Evolutionary conservation across 768 basidiomycete species (phyloP), one percentile per base, ranked within the genome.

Genomic region (Tricholoma sp.): DNA sequence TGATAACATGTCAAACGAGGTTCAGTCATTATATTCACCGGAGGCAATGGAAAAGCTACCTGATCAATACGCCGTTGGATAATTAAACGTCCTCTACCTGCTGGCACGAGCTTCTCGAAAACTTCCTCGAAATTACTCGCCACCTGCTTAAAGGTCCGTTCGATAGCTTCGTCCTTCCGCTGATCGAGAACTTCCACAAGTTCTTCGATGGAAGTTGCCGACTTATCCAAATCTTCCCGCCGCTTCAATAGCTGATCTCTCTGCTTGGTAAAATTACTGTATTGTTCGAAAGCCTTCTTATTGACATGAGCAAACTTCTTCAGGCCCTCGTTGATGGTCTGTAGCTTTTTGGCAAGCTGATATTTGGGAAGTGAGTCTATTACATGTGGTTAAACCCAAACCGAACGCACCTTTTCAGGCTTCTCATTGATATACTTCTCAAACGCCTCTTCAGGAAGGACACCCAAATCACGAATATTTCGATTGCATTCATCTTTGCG

Each of bases 251-350:
- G 82, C 63, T 94, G 89, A 67, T 98, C 95, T 1, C 95, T 88
- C 69, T 98, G 96, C 68, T 96, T 98, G 7, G 95, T 97, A 70
- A 98, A 98, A 68, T 93, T 95, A 69, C 83, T 91, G 76, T 97
- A 98, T 69, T 98, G 96, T 69, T 99, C 97, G 67, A 96, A 96
- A 1, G 96, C 97, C 67, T 98, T 98, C 79, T 99, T 99, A 78
- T 99, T 99, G 59, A 98, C 96, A 67, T 98, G 94, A 0, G 94
- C 91, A 65, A 95, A 99, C 70, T 94, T 96, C 70, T 97, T 96
- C 63, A 99, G 76, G 28, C 85, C 83, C 66, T 98, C 95, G 66
- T 98, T 97, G 59, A 94, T 87, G 12, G 80, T 78, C 62, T 96
- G 94, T n/a, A 99, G 79, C 61, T 89, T 89, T 73, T 94, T 96